Evolutionary conservation across 306 rosid species (phyloP).

Genomic region (Purshia tridentata): DNA sequence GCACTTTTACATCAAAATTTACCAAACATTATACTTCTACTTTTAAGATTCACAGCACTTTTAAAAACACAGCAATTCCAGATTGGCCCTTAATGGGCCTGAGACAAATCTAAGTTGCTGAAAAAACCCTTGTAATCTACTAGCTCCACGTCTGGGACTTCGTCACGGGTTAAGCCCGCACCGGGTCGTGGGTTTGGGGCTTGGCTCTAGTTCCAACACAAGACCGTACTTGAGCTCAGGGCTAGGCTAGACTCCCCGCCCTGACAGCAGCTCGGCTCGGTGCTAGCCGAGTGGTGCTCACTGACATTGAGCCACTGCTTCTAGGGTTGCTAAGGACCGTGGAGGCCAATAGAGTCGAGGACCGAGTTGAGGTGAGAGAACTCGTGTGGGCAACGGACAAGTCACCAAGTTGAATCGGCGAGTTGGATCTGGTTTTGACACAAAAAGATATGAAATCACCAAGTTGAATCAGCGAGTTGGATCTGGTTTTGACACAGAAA

Average conservation of each 20-base stretch:
- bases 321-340: constrained; percentile 28
- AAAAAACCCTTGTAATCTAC: constrained; percentile 20
- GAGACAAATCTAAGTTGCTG: constrained; percentile 18
- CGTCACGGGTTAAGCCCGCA: constrained; percentile 29
- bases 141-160: constrained; percentile 36
- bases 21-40: too few relatives aligned
- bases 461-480: too few relatives aligned
- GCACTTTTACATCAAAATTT: too few relatives aligned
- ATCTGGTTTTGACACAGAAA: too few relatives aligned
- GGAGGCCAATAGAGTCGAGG: constrained; percentile 28
- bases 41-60: too few relatives aligned
- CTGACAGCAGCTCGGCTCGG: constrained; percentile 35
- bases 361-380: constrained; percentile 37
- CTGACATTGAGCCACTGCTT: constrained; percentile 22
- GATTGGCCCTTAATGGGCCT: too few relatives aligned
- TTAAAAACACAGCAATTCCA: too few relatives aligned
- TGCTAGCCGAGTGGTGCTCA: constrained; percentile 34
- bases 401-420: constrained; percentile 8
- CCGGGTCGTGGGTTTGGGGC: constrained; percentile 43
- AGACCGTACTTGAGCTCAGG: constrained; percentile 37
- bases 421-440: constrained; percentile 35
- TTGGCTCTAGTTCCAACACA: constrained; percentile 21
- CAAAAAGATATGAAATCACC: too few relatives aligned
- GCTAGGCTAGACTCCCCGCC: constrained; percentile 42
- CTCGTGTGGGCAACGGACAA: constrained; percentile 36